Evolutionary conservation across 202 grass and related monocot genomes (phyloP).

Genomic region (Digitaria exilis): DNA sequence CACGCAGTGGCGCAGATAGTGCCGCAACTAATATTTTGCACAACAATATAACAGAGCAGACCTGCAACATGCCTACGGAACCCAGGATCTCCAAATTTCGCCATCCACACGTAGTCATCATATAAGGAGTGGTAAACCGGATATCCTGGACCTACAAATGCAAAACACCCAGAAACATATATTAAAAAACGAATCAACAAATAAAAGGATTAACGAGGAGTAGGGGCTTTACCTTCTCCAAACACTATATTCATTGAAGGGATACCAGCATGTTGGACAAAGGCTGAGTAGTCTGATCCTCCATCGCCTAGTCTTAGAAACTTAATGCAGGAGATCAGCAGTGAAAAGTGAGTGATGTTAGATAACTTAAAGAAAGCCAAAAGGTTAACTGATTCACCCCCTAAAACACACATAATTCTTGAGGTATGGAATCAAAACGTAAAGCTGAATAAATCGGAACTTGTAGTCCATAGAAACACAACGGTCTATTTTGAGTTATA

Average conservation of each 20-base stretch:
- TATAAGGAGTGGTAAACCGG: conserved; percentile 93
- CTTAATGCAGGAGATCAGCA: conserved; percentile 48
- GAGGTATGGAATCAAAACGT: conserved; percentile 24
- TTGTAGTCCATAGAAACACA: background rate
- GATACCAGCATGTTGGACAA: conserved; percentile 79
- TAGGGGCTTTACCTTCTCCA: conserved; percentile 57
- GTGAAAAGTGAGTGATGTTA: background rate
- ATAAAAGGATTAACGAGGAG: background rate
- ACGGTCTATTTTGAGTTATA: background rate
- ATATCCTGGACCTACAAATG: conserved; percentile 54
- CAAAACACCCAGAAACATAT: background rate
- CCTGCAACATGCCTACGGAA: conserved; percentile 90
- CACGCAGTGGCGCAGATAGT: background rate
- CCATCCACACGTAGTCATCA: conserved; percentile 88
- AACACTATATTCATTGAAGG: conserved; percentile 74
- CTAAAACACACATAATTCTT: background rate
- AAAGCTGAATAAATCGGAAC: conserved; percentile 1
- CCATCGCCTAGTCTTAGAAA: conserved; percentile 69
- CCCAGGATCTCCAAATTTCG: conserved; percentile 82
- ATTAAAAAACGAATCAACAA: background rate
- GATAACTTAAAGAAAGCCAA: background rate
- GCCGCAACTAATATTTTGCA: conserved; percentile 11
- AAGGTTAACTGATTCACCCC: background rate
- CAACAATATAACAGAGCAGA: conserved; percentile 23
- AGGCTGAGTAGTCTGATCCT: conserved; percentile 78